Conservation (phyloP, 192 early-diverging fungal species). For the Coemansia sp. region DNA sequence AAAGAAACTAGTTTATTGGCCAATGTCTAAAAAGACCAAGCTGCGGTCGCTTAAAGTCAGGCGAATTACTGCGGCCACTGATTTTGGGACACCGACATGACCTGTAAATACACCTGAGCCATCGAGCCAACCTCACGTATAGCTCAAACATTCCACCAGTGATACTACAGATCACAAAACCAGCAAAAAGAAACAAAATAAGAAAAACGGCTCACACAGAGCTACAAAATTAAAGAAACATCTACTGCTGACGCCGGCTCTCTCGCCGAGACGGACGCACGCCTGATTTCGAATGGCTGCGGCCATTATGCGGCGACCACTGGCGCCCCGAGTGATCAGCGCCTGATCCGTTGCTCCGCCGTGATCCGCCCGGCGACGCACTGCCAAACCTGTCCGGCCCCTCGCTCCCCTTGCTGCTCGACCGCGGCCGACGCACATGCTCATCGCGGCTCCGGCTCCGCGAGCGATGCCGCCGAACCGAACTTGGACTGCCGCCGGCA, state of each 20-base stretch:
- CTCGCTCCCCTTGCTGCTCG: slow-evolving; percentile 26
- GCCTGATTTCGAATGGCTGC: slow-evolving; percentile 23
- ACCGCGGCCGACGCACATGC: slow-evolving; percentile 16
- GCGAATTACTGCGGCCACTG: no score
- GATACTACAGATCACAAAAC: no score
- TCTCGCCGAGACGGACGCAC: slow-evolving; percentile 45
- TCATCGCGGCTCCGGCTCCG: slow-evolving; percentile 25
- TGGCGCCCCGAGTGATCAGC: slow-evolving; percentile 7
- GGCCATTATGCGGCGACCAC: slow-evolving; percentile 25
- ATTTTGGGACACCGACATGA: no score
- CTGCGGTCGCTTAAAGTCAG: no score
- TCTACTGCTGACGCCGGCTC: slow-evolving; percentile 42
- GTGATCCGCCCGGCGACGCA: background rate
- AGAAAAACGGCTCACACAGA: background rate
- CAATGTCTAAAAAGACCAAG: no score
- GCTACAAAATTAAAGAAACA: background rate
- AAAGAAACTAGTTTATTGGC: no score
- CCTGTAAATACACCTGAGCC: no score
- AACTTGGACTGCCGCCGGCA: slow-evolving; percentile 11
- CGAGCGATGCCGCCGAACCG: background rate
- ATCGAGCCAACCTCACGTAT: no score
- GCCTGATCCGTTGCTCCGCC: slow-evolving; percentile 24
- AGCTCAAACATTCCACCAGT: no score
- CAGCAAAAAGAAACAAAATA: slow-evolving; percentile 4
- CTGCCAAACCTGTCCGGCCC: slow-evolving; percentile 7